These are phyloP conservation scores for Russula virescens DNA, from an alignment of 768 basidiomycete species.

Conservation along the genomic window DNA sequence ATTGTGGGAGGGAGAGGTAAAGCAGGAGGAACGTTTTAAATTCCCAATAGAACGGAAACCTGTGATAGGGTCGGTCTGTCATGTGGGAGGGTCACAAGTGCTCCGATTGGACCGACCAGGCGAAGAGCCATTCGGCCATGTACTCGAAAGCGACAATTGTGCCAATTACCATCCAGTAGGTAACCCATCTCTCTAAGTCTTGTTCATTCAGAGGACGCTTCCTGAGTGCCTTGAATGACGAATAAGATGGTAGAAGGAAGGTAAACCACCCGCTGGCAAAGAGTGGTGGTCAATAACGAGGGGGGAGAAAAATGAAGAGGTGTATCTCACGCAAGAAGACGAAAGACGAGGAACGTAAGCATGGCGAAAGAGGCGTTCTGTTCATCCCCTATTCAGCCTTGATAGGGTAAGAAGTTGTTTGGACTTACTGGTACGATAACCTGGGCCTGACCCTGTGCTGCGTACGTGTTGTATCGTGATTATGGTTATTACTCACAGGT, in stretches of 20 bases:
- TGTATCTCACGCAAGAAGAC: conserved; percentile 40
- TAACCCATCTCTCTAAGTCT: conserved; percentile 50
- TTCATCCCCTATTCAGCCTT: not conserved
- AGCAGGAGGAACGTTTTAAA: conserved; percentile 60
- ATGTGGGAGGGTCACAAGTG: too few species aligned
- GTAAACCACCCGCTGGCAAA: conserved; percentile 61
- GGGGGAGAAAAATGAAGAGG: not conserved
- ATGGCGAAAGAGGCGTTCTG: conserved; percentile 28
- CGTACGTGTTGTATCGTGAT: too few species aligned
- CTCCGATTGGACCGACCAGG: conserved; percentile 43
- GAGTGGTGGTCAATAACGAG: conserved; percentile 10
- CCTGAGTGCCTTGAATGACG: conserved; percentile 62
- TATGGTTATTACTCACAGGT: too few species aligned
- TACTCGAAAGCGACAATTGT: conserved; percentile 58
- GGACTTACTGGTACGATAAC: not conserved
- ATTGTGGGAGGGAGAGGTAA: conserved; percentile 65
- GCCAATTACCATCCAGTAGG: conserved; percentile 63
- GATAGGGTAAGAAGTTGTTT: not conserved
- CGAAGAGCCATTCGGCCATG: conserved; percentile 54
- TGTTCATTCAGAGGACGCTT: conserved; percentile 46
- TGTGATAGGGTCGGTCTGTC: conserved; percentile 27
- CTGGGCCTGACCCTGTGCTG: too few species aligned
- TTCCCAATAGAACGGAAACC: conserved; percentile 78
- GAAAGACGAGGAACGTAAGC: conserved; percentile 46
- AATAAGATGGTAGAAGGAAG: conserved; percentile 56